Evolutionary conservation across 2,329 filamentous ascomycete genomes (phyloP).

Genomic region (Nemania diffusa): DNA sequence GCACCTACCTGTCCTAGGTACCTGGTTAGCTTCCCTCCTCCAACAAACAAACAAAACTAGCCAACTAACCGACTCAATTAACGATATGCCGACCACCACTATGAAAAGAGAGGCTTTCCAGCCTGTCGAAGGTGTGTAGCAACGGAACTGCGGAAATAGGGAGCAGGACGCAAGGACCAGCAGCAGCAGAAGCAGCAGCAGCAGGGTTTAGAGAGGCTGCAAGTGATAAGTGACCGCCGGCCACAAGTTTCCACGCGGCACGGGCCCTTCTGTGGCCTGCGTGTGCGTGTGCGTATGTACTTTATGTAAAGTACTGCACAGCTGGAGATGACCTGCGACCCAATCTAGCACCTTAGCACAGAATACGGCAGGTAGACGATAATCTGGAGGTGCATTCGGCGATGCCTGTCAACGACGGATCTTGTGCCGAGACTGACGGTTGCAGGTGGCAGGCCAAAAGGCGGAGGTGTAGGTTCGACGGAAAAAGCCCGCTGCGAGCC

Average conservation of each 20-base stretch:
- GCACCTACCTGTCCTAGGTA: not conserved
- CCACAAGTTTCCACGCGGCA: constrained; percentile 20
- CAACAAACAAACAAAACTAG: too few relatives aligned
- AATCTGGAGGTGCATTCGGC: not conserved
- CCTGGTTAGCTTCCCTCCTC: constrained; percentile 1
- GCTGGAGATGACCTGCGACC: constrained; percentile 8
- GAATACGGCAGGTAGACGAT: not conserved
- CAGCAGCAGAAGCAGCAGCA: constrained; percentile 7
- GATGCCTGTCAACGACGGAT: constrained; percentile 9
- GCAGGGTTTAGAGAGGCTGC: constrained; percentile 12
- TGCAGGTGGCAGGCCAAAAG: constrained; percentile 19
- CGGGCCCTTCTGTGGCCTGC: constrained; percentile 14
- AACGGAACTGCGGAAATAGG: not conserved
- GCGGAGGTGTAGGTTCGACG: constrained; percentile 12
- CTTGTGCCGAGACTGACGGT: constrained; percentile 21
- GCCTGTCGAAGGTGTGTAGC: constrained; percentile 13
- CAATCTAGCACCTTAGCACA: not conserved
- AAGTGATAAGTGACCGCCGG: constrained; percentile 1
- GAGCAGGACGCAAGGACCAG: not conserved
- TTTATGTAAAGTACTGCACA: too few relatives aligned
- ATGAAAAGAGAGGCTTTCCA: constrained; percentile 11
- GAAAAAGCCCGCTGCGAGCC: constrained; percentile 2
- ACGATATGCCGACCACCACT: constrained; percentile 4
- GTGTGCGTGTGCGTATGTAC: constrained; percentile 19
- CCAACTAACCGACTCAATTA: constrained; percentile 13